Conservation (phyloP, 2,329 filamentous ascomycete species). For the Fusarium protoensiforme region DNA sequence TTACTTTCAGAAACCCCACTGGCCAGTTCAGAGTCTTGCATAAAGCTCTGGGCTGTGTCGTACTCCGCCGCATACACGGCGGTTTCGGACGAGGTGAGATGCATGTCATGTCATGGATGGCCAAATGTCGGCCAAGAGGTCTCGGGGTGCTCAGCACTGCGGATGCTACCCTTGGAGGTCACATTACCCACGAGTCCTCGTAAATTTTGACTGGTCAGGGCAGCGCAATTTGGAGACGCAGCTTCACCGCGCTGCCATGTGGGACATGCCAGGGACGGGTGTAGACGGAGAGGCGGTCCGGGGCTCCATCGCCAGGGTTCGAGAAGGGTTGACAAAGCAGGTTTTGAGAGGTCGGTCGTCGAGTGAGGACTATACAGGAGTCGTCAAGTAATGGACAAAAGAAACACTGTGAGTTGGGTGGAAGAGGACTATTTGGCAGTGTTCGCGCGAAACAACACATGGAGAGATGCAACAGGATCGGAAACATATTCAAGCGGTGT, state of each 20-base stretch:
- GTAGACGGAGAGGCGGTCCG: constrained; percentile 5
- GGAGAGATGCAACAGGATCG: neutral
- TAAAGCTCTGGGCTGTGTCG: neutral
- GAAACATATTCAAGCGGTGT: constrained; percentile 10
- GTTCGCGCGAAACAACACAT: neutral
- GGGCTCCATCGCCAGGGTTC: neutral
- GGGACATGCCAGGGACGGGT: constrained; percentile 4
- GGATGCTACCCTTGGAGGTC: neutral
- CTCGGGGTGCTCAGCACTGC: neutral
- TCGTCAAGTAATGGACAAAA: neutral
- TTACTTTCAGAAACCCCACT: neutral
- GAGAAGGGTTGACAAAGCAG: neutral
- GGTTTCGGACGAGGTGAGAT: neutral
- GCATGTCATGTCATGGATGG: neutral
- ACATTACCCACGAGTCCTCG: neutral
- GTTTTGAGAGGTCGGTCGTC: neutral
- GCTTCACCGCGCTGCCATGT: constrained; percentile 9
- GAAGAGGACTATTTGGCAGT: neutral
- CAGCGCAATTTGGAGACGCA: neutral
- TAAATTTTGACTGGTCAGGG: neutral
- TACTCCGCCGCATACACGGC: neutral
- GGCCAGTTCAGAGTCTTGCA: neutral
- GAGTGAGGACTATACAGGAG: neutral
- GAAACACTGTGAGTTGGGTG: neutral
- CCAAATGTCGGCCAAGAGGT: neutral